Evolutionary conservation across 805 yeast genomes (phyloP).

Genomic region (Komagataella populi): DNA sequence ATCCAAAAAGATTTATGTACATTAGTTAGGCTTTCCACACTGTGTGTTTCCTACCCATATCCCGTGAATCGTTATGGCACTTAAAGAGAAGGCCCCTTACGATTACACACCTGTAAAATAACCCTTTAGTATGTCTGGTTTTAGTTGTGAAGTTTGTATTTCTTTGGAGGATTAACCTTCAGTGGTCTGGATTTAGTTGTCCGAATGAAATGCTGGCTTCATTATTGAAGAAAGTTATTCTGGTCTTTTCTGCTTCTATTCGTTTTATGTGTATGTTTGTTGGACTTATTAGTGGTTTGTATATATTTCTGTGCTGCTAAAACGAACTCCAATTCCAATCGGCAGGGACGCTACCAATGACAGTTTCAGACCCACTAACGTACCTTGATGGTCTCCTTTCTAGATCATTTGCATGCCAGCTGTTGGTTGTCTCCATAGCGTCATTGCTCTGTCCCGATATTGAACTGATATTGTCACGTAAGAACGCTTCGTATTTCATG

Average conservation of each 20-base stretch:
- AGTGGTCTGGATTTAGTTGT: not conserved
- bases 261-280: not conserved
- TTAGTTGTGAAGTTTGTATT: not conserved
- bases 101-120: constrained; percentile 5
- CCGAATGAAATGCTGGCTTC: not conserved
- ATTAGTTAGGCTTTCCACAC: not conserved
- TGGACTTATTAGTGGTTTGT: not conserved
- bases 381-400: not conserved
- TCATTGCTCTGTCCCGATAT: not conserved
- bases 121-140: not conserved
- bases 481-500: constrained; percentile 18
- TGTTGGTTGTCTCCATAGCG: constrained; percentile 1
- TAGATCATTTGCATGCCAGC: not conserved
- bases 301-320: constrained; percentile 4
- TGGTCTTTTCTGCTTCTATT: not conserved
- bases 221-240: no score
- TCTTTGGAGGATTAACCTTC: not conserved
- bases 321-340: constrained; percentile 28
- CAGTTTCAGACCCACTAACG: not conserved
- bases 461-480: constrained; percentile 15
- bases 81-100: constrained; percentile 6
- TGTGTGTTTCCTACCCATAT: not conserved
- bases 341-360: constrained; percentile 14
- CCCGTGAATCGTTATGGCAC: constrained; percentile 8
- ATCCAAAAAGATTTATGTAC: not conserved